These are phyloP conservation scores for Arthrobotrys pseudoclavata DNA, from an alignment of 2,329 filamentous ascomycete genomes.

Conservation along the genomic window DNA sequence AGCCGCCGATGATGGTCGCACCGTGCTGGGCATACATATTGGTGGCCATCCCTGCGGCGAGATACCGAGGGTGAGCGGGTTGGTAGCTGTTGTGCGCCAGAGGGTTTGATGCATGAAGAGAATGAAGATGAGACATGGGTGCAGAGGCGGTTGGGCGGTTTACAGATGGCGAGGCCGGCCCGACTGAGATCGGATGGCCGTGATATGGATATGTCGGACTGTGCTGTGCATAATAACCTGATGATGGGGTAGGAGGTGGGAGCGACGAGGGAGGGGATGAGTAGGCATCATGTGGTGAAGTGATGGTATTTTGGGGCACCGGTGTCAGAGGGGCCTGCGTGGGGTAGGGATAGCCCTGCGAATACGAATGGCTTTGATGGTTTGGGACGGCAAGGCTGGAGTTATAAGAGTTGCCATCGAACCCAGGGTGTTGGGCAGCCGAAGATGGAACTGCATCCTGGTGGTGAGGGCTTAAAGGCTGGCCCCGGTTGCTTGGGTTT, in stretches of 20 bases:
- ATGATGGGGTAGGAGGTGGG: conserved; percentile 54
- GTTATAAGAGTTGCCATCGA: conserved; percentile 43
- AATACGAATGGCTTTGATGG: conserved; percentile 40
- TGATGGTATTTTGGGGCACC: conserved; percentile 34
- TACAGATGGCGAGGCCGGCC: conserved; percentile 40
- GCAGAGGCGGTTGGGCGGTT: conserved; percentile 24
- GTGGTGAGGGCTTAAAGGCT: conserved; percentile 55
- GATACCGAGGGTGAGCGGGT: conserved; percentile 43
- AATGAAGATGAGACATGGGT: conserved; percentile 46
- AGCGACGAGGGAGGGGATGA: conserved; percentile 51
- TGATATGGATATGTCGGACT: conserved; percentile 49
- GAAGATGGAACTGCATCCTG: conserved; percentile 44
- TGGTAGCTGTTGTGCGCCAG: conserved; percentile 43
- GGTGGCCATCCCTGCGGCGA: conserved; percentile 39
- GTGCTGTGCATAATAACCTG: conserved; percentile 52
- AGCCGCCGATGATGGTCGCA: conserved; percentile 58
- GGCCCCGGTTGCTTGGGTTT: conserved; percentile 38
- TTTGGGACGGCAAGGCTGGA: conserved; percentile 43
- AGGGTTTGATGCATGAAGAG: conserved; percentile 42
- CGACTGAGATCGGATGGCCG: conserved; percentile 41
- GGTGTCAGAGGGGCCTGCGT: conserved; percentile 45
- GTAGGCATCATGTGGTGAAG: conserved; percentile 55
- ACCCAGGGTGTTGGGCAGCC: conserved; percentile 19
- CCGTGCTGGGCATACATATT: conserved; percentile 57
- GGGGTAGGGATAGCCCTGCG: conserved; percentile 35